Conservation (phyloP, 2,329 filamentous ascomycete species). For the Metarhizium humberi region DNA sequence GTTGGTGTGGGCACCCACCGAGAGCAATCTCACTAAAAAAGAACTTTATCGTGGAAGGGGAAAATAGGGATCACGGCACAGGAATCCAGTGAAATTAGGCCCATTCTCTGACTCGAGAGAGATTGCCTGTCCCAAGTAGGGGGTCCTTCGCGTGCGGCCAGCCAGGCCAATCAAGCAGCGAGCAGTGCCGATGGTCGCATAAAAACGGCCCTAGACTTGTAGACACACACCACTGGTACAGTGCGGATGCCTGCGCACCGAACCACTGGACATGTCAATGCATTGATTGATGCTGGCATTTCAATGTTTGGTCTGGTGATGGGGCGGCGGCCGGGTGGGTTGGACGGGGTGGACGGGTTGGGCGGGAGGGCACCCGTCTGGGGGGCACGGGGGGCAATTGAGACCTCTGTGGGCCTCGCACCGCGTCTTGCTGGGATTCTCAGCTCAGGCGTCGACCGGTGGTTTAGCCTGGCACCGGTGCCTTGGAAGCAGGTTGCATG, state of each 20-base stretch:
- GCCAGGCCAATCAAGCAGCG: constrained; percentile 7
- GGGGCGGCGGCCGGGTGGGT: too few relatives aligned
- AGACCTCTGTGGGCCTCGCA: background rate
- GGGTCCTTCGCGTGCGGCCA: background rate
- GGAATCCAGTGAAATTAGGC: constrained; percentile 18
- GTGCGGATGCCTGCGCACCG: constrained; percentile 11
- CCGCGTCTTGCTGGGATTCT: background rate
- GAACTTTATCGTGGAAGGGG: too few relatives aligned
- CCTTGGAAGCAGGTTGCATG: background rate
- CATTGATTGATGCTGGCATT: background rate
- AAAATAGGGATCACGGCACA: constrained; percentile 9
- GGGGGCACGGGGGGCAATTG: background rate
- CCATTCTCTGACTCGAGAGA: constrained; percentile 12
- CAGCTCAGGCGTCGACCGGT: background rate
- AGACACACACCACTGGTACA: constrained; percentile 14
- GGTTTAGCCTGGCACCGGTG: background rate
- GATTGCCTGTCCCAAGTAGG: constrained; percentile 16
- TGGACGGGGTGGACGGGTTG: background rate
- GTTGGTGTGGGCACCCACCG: too few relatives aligned
- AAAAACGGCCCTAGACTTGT: constrained; percentile 8
- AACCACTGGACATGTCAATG: background rate
- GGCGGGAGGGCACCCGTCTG: constrained; percentile 3
- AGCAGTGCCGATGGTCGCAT: constrained; percentile 14
- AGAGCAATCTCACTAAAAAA: too few relatives aligned
- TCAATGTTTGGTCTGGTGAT: too few relatives aligned